Percentiles rank a stretch among this genome's conserved stretches.
Conservation (phyloP, 345 rosid species). For the Moringa oleifera region DNA sequence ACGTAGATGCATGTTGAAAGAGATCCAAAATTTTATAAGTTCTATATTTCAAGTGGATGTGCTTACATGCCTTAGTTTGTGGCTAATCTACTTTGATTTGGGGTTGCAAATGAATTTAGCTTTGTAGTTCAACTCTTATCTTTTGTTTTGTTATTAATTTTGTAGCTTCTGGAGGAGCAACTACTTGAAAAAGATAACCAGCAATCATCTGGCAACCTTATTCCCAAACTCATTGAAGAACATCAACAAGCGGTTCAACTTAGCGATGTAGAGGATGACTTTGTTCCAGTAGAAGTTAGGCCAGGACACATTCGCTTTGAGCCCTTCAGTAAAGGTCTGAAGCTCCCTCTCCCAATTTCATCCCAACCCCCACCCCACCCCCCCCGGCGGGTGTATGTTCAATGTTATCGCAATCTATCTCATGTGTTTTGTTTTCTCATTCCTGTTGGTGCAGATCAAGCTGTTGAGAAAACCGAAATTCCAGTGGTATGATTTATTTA, state of each 20-base stretch:
- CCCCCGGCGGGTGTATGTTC: not conserved
- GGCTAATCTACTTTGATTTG: not conserved
- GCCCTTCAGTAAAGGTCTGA: slow-evolving; percentile 50
- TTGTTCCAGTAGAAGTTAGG: slow-evolving; percentile 70
- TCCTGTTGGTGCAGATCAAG: slow-evolving; percentile 44
- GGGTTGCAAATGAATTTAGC: not conserved
- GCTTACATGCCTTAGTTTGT: too few relatives aligned
- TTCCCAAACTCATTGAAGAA: slow-evolving; percentile 24
- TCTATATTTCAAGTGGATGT: not conserved
- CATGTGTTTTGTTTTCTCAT: slow-evolving; percentile 13
- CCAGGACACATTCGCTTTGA: slow-evolving; percentile 96
- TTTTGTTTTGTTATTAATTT: slow-evolving; percentile 7
- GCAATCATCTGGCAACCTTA: slow-evolving; percentile 31
- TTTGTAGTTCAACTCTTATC: not conserved
- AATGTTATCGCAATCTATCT: slow-evolving; percentile 16
- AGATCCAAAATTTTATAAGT: not conserved
- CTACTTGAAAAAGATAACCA: slow-evolving; percentile 25
- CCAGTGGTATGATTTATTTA: slow-evolving; percentile 41
- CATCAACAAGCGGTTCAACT: slow-evolving; percentile 25
- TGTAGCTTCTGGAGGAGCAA: slow-evolving; percentile 48
- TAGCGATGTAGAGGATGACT: slow-evolving; percentile 35
- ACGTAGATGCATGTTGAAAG: not conserved
- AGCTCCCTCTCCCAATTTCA: not conserved
- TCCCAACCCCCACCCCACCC: not conserved
- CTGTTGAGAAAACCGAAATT: slow-evolving; percentile 37